phyloP scores from a whole-genome alignment of 768 basidiomycete species.

The Lactarius evosmus region DNA sequence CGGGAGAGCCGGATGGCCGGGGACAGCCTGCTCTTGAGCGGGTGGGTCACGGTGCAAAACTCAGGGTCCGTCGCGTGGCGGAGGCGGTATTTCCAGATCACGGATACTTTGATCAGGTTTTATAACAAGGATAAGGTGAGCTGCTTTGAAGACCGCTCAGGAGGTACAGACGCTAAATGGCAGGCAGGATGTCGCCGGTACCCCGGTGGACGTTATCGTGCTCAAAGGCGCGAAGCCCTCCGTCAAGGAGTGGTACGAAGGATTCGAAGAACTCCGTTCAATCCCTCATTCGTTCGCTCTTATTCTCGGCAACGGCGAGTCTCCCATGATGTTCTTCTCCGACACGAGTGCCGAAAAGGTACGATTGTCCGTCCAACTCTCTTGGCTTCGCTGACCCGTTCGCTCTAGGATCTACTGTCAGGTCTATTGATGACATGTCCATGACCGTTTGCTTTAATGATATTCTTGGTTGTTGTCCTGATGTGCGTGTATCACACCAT shows the following conservation, averaged over 20 bases:
- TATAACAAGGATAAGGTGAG: constrained; percentile 22
- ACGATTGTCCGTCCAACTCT: background rate
- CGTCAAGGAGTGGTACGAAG: constrained; percentile 25
- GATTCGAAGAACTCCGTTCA: constrained; percentile 26
- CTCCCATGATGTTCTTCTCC: constrained; percentile 21
- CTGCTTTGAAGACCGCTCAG: background rate
- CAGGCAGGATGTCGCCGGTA: constrained; percentile 9
- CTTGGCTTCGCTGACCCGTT: background rate
- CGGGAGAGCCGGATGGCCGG: constrained; percentile 12
- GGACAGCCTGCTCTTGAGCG: constrained; percentile 16
- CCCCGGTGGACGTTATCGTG: constrained; percentile 16
- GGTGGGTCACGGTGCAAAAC: constrained; percentile 26
- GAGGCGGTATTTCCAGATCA: constrained; percentile 27
- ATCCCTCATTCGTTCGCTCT: constrained; percentile 26
- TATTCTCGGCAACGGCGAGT: constrained; percentile 12
- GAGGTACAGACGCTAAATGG: background rate
- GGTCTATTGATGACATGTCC: constrained; percentile 24
- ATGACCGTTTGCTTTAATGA: background rate
- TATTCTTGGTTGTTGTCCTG: background rate
- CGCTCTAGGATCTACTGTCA: constrained; percentile 11
- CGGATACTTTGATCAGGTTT: constrained; percentile 14
- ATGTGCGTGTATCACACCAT: background rate
- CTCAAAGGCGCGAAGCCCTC: constrained; percentile 3
- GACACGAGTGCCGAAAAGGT: constrained; percentile 25
- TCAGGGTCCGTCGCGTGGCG: constrained; percentile 23